Evolutionary conservation across 129 eudicot genomes (phyloP), one percentile per base, ranked within the genome.

Genomic region (Cynara cardunculus): DNA sequence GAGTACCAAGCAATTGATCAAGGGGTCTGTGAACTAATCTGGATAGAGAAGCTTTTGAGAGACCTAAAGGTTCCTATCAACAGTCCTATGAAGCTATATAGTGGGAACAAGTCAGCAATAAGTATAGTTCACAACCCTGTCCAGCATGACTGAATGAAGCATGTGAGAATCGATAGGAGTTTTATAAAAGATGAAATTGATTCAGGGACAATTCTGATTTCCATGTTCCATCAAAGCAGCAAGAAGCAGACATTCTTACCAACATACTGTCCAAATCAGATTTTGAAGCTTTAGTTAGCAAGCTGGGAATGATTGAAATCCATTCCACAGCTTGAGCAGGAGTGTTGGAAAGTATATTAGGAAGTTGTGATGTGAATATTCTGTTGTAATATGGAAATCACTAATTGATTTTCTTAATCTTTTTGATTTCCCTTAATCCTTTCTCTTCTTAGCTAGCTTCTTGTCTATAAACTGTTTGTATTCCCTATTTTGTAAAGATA

Each of bases 261-360:
- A 67, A 67, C 1, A 18, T 34, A 67, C 16, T 7, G 13, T 67
- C 12, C 14, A 67, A 67, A 67, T 34, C 28, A 25, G 10, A 21
- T 6, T 67, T 67, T 25, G 34, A 67, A 25, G 27, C 18, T 67
- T 67, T 67, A n/a, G 69, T 64, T 64, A 26, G 25, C 69, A 64
- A 64, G 69, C 14, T 64, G 69, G 69, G 69, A 64, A 67, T 67
- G 71, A 67, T 67, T 67, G 71, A 67, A 25, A 67, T 67, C 71
- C 25, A 67, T 67, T 67, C 70, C 27, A 21, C 69, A 64, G 69
- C 69, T 64, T 21, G 5, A 31, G 5, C 35, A 21, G 13, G 26
- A 19, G 69, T 67, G 71, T 67, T 67, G 71, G 71, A 67, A 14
- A 67, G 71, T 67, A 67, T 25, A 25, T 67, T 7, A 28, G 71